phyloP scores from a whole-genome alignment of 2,329 filamentous ascomycete species.

The Leptographium flavum region DNA sequence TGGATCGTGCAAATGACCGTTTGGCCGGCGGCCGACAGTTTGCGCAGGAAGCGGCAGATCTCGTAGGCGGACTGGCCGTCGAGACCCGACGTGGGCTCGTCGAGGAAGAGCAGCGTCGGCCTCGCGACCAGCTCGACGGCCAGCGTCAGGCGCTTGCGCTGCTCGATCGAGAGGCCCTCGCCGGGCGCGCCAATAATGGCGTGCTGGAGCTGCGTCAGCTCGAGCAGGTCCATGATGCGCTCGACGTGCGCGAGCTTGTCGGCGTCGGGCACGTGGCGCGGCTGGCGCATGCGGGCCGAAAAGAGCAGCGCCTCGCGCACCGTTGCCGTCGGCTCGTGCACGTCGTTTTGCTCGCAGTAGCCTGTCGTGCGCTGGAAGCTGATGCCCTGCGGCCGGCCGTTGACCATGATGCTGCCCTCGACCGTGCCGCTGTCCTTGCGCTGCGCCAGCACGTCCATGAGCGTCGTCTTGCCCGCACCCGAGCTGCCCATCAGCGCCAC shows the following conservation, averaged over 20 bases:
- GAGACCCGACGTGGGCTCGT: conserved; percentile 86
- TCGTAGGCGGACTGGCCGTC: conserved; percentile 90
- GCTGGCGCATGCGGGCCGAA: conserved; percentile 73
- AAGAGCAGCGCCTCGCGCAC: conserved; percentile 81
- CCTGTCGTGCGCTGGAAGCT: conserved; percentile 86
- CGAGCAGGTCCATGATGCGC: conserved; percentile 81
- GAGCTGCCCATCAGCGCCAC: conserved; percentile 58
- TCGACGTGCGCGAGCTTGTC: conserved; percentile 84
- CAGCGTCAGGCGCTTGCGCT: conserved; percentile 63
- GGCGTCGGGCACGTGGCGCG: conserved; percentile 51
- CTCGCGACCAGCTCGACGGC: conserved; percentile 92
- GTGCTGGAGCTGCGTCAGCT: conserved; percentile 81
- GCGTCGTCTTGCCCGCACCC: conserved; percentile 82
- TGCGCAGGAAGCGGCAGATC: conserved; percentile 57
- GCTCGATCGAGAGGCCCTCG: conserved; percentile 63
- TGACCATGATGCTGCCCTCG: conserved; percentile 62
- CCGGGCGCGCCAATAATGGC: conserved; percentile 82
- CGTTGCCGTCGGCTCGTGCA: conserved; percentile 71
- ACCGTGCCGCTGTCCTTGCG: conserved; percentile 82
- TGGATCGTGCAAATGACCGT: conserved; percentile 3
- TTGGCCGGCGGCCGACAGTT: conserved; percentile 7
- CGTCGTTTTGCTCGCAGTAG: conserved; percentile 84
- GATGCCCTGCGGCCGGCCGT: conserved; percentile 52
- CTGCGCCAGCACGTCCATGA: conserved; percentile 73
- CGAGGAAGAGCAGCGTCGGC: conserved; percentile 78